Evolutionary conservation across 768 basidiomycete species (phyloP), one percentile per base, ranked within the genome.

Genomic region (Nidularia sp.): DNA sequence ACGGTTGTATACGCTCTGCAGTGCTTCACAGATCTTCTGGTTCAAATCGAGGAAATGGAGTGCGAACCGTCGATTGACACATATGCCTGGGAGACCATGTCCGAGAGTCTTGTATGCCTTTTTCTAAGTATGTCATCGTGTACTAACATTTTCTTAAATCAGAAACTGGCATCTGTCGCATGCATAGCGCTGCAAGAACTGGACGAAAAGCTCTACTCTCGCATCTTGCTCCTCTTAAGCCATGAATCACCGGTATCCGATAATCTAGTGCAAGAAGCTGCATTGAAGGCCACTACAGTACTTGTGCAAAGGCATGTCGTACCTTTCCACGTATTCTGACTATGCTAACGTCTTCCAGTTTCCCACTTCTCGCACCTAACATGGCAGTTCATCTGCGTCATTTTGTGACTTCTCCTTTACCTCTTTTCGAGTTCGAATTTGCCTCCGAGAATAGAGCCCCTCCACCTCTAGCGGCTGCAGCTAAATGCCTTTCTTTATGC

Each of bases 61-160:
- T 71, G 74, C 3, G 87, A 90, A 53, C 91, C 89, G 9, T 78
- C 86, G 0, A 60, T 86, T 34, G 92, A 94, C 63, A 90, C 88
- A n/a, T 94, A 93, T 67, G 84, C 89, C 48, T 93, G 87, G 86
- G 92, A 94, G 63, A 93, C 92, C 0, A 86, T 94, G 85, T 90
- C 92, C 7, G 92, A 94, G 63, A 88, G 88, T 57, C 66, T 94
- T 77, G 92, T 91, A 58, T 46, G 81, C 67, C 47, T 25, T 25
- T n/a, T 1, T 29, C 5, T 4, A 39, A 29, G 34, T 12, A 10
- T 36, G 13, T 44, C 46, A 34, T 45, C 33, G 31, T 12, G 47
- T 48, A 33, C 47, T 13, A 32, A 34, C 9, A n/a, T 22, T 43
- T 36, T 13, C 3, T 25, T 25, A 25, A 25, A n/a, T 0, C 58